Evolutionary conservation across 495 filamentous ascomycete genomes (phyloP).

Genomic region (Aspergillus campestris): DNA sequence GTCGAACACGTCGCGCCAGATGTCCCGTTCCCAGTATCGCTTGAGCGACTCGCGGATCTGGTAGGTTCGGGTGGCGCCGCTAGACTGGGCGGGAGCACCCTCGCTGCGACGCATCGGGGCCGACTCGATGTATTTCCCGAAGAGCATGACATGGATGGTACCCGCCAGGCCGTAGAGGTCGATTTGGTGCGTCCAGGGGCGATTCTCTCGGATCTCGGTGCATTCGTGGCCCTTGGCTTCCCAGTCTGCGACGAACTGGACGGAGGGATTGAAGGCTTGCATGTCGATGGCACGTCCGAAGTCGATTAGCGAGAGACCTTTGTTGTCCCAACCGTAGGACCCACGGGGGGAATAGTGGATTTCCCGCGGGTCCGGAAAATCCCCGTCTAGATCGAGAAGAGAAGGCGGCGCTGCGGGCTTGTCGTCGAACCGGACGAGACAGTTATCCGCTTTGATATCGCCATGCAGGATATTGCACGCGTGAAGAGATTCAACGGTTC

Average conservation of each 20-base stretch:
- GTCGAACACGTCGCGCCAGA: conserved; percentile 81
- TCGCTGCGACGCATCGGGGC: conserved; percentile 37
- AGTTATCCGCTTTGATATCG: conserved; percentile 93
- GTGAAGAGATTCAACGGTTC: conserved; percentile 84
- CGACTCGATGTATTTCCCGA: conserved; percentile 91
- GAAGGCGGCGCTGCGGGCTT: conserved; percentile 19
- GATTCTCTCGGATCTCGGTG: conserved; percentile 83
- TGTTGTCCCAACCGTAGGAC: conserved; percentile 64
- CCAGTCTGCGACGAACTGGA: conserved; percentile 94
- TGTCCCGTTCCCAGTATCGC: conserved; percentile 88
- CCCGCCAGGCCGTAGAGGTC: conserved; percentile 91
- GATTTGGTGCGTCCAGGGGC: conserved; percentile 93
- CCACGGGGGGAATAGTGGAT: conserved; percentile 62
- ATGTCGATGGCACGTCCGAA: conserved; percentile 95
- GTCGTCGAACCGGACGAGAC: conserved; percentile 72
- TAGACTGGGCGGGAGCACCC: conserved; percentile 1
- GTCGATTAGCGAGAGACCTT: conserved; percentile 83
- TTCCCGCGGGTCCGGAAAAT: conserved; percentile 35
- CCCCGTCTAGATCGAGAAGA: conserved; percentile 28
- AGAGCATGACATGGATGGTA: conserved; percentile 76
- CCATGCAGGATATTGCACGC: conserved; percentile 75
- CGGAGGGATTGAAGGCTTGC: conserved; percentile 64
- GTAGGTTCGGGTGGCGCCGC: conserved; percentile 48
- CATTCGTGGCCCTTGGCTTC: conserved; percentile 76
- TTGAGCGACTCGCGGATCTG: conserved; percentile 70